These are phyloP conservation scores for Hansenula lynferdii DNA, from an alignment of 1,139 yeast species.

Conservation along the genomic window DNA sequence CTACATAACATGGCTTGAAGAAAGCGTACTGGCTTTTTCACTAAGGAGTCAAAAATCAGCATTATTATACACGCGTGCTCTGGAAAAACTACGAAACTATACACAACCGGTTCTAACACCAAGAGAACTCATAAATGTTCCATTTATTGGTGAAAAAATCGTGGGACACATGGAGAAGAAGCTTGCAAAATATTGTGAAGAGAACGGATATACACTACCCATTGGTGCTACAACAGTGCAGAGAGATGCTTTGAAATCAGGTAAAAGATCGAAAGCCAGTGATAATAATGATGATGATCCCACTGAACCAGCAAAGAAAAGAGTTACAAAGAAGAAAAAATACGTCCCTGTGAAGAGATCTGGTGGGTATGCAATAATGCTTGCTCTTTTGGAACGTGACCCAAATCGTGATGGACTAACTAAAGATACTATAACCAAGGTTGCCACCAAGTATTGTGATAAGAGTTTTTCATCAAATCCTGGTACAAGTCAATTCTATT, in stretches of 20 bases:
- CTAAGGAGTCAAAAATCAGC: slow-evolving; percentile 10
- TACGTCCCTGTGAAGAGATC: slow-evolving; percentile 78
- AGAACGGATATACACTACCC: slow-evolving; percentile 13
- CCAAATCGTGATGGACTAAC: slow-evolving; percentile 45
- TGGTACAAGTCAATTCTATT: slow-evolving; percentile 55
- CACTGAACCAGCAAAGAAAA: slow-evolving; percentile 20
- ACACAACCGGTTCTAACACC: slow-evolving; percentile 10
- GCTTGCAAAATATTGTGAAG: slow-evolving; percentile 13
- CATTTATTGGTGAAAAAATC: slow-evolving; percentile 14
- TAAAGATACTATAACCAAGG: slow-evolving; percentile 51
- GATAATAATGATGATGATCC: not conserved
- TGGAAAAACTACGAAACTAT: slow-evolving; percentile 6
- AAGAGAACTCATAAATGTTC: slow-evolving; percentile 10
- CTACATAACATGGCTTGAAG: slow-evolving; percentile 18
- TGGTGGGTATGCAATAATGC: slow-evolving; percentile 82
- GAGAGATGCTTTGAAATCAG: slow-evolving; percentile 21
- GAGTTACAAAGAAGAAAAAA: slow-evolving; percentile 26
- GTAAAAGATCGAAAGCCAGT: not conserved
- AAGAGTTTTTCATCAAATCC: slow-evolving; percentile 62
- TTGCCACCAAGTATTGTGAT: slow-evolving; percentile 61
- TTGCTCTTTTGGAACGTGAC: slow-evolving; percentile 58
- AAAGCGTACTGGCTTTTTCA: slow-evolving; percentile 5
- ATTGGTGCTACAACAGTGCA: slow-evolving; percentile 4
- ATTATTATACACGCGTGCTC: slow-evolving; percentile 10
- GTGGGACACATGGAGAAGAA: slow-evolving; percentile 7